Evolutionary conservation across 306 rosid genomes (phyloP), one percentile per base, ranked within the genome.

Genomic region (Vigna reflexopilosa): DNA sequence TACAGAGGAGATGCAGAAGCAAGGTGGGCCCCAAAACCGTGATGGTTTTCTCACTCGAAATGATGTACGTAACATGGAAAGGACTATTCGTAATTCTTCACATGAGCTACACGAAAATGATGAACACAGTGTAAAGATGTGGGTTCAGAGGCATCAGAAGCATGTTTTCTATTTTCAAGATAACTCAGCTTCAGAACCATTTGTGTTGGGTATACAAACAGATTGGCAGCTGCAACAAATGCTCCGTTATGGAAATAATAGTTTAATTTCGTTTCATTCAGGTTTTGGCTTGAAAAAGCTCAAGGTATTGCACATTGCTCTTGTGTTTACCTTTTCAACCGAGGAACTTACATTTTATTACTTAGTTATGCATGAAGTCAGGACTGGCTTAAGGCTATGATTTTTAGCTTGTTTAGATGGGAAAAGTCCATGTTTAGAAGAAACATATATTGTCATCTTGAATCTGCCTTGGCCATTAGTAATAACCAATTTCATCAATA

Each of bases 221-320:
- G 97, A 92, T 70, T 92, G 97, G 96, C 97, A 92, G 86, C 83
- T 88, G 82, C 92, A 90, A 66, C 91, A 92, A 85, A 88, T 90
- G 92, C 83, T 92, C 79, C 90, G 49, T 26, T 87, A 83, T 86
- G 96, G 97, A 62, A 87, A 68, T 70, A 86, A 79, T 73, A 73
- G 90, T 62, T 83, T 84, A 20, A 70, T 90, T 73, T 88, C 92
- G 63, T 85, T 76, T 79, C 91, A 92, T 85, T 88, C 93, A 59
- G 51, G 83, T 62, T 88, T 90, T 83, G 90, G 96, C 80, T 73
- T 78, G 61, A 90, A 88, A 83, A 90, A 86, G 84, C 84, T 92
- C 48, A 89, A 86, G 97, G 97, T 92, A 86, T 54, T 44, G 3
- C 50, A 30, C 17, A 49, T 55, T 62, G 51, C 20, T 42, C 66